Base-by-base conservation (phyloP, 2,329 filamentous ascomycete genomes). In the Helotiales sp. region DNA sequence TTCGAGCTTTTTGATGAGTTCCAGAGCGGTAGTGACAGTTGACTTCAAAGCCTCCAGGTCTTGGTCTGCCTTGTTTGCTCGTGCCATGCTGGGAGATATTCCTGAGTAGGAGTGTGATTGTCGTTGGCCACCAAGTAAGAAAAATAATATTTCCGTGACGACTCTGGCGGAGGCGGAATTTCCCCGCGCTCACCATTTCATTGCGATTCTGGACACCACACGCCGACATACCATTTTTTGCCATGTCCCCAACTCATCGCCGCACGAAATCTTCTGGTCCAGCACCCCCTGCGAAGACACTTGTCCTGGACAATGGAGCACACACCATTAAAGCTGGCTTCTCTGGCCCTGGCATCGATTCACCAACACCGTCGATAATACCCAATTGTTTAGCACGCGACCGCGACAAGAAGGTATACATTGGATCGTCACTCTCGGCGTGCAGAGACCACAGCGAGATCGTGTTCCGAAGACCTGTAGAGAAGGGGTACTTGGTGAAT, bases 401-500 rank as follows among this genome's bases (percentile, higher is more conserved):
- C 67, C 89, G 91, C 65, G 86, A 91, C 66, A 87, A 85, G 66
- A 87, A 89, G 64, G 83, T 87, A 4, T 96, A 95, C 69, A 83
- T 96, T 59, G 93, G 85, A 13, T 86, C 89, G 0, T 89, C 96
- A 65, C 77, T 97, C 1, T 83, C 87, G 8, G 81, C 85, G 57
- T 96, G 93, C 73, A 87, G 82, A 63, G 93, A 99, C 70, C 96
- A 91, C 77, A 91, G 92, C 63, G 93, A 97, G 72, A 85, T 96
- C 19, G 82, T 85, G 8, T 96, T 97, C 69, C 84, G 93, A 1
- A 81, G 93, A 0, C 95, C 95, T 0, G 90, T 98, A 1, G 95
- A 99, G 74, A 96, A 93, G 74, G 95, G 95, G 7, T 98, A 90
- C 70, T 81, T 98, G 50, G 93, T 98, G 60, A 97, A 93, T 70